phyloP scores from a whole-genome alignment of 768 basidiomycete genomes.

The Naganishia vaughanmartiniae region DNA sequence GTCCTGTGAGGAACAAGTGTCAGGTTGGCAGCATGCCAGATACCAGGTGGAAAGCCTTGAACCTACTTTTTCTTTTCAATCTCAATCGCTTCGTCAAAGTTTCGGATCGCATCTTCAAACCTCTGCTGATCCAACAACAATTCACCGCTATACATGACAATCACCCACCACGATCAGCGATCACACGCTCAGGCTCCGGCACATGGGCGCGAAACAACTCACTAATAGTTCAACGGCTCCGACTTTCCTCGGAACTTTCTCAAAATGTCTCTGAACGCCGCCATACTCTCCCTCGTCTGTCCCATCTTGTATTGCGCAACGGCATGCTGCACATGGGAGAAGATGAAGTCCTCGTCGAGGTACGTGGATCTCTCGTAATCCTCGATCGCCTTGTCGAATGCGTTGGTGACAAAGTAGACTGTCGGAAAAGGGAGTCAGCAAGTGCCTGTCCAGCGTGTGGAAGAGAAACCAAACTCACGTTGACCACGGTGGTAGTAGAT shows the following conservation, averaged over 20 bases:
- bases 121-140: slow-evolving; percentile 85
- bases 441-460: too few species aligned
- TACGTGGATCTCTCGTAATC: slow-evolving; percentile 89
- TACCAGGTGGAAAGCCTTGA: neutral
- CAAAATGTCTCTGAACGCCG: slow-evolving; percentile 80
- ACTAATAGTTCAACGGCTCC: slow-evolving; percentile 96
- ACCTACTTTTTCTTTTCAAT: slow-evolving; percentile 73
- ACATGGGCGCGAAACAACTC: slow-evolving; percentile 29
- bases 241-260: slow-evolving; percentile 78
- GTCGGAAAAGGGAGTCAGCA: too few species aligned
- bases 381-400: slow-evolving; percentile 77
- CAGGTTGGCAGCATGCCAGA: neutral
- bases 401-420: slow-evolving; percentile 94
- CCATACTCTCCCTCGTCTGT: slow-evolving; percentile 76
- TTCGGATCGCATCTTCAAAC: slow-evolving; percentile 75
- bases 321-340: slow-evolving; percentile 94
- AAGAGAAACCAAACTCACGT: slow-evolving; percentile 56
- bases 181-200: neutral
- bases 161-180: neutral
- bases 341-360: slow-evolving; percentile 84
- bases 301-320: slow-evolving; percentile 94
- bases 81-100: slow-evolving; percentile 88
- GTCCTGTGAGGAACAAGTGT: slow-evolving; percentile 26
- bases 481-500: slow-evolving; percentile 99
- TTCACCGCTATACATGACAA: slow-evolving; percentile 68